Evolutionary conservation across 2,329 filamentous ascomycete species (phyloP).

Genomic region (Thelonectria discophora): DNA sequence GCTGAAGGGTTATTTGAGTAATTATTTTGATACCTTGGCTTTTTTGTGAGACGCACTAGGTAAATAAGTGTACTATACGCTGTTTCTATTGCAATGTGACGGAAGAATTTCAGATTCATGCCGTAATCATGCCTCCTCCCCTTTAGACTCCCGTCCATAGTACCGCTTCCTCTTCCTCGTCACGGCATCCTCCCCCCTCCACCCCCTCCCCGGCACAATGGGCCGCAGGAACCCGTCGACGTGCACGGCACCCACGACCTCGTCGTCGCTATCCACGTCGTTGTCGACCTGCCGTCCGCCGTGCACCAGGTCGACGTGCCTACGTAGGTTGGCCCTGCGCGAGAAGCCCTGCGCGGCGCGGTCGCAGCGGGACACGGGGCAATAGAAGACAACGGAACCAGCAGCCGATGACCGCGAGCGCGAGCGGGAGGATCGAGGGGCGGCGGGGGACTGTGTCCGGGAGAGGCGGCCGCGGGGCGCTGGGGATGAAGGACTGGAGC

Average conservation of each 20-base stretch:
- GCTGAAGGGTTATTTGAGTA: conserved; percentile 45
- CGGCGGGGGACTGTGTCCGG: conserved; percentile 32
- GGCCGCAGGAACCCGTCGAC: conserved; percentile 72
- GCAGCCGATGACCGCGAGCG: conserved; percentile 47
- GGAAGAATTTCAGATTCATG: neutral
- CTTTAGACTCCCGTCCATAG: conserved; percentile 31
- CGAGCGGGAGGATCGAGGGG: conserved; percentile 36
- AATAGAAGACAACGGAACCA: conserved; percentile 48
- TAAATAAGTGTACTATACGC: conserved; percentile 19
- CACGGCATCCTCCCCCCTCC: conserved; percentile 52
- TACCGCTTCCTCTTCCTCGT: conserved; percentile 44
- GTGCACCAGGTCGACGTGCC: conserved; percentile 52
- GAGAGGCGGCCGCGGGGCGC: conserved; percentile 37
- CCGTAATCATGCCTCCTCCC: conserved; percentile 8
- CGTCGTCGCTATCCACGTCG: conserved; percentile 56
- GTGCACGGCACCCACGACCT: conserved; percentile 70
- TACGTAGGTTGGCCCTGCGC: conserved; percentile 48
- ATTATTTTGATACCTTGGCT: conserved; percentile 47
- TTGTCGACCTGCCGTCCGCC: conserved; percentile 48
- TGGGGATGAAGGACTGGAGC: conserved; percentile 38
- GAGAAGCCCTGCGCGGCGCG: conserved; percentile 50
- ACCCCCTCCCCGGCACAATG: conserved; percentile 59
- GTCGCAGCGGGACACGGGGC: conserved; percentile 49
- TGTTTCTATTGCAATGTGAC: neutral
- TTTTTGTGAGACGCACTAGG: conserved; percentile 28